phyloP scores from a whole-genome alignment of 2,329 filamentous ascomycete genomes.

The Epichloe hybrida region DNA sequence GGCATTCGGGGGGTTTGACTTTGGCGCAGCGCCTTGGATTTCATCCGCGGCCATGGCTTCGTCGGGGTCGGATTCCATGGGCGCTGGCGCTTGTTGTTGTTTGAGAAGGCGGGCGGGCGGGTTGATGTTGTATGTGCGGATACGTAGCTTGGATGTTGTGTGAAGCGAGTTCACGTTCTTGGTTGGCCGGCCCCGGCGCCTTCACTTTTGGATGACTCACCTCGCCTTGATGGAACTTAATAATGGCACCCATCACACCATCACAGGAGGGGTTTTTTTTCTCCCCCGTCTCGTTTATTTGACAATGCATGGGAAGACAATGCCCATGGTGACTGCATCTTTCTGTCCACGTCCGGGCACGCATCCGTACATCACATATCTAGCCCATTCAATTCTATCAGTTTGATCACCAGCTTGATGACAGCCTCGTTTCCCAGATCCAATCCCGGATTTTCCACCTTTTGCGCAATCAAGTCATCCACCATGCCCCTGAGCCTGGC shows the following conservation, averaged over 20 bases:
- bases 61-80: constrained; percentile 17
- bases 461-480: constrained; percentile 67
- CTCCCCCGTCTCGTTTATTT: background rate
- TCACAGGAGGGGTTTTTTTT: background rate
- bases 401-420: constrained; percentile 60
- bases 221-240: too few relatives aligned
- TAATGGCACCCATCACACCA: too few relatives aligned
- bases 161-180: background rate
- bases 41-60: constrained; percentile 31
- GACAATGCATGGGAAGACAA: too few relatives aligned
- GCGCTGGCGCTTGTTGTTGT: background rate
- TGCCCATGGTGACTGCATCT: background rate
- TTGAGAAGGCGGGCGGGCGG: background rate
- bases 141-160: background rate
- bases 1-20: constrained; percentile 23
- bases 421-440: constrained; percentile 50
- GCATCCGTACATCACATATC: constrained; percentile 37
- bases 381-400: constrained; percentile 83
- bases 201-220: background rate
- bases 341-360: background rate
- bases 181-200: background rate
- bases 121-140: background rate
- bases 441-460: constrained; percentile 60
- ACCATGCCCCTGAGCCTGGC: constrained; percentile 73
- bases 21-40: constrained; percentile 20